These are phyloP conservation scores for Penicillium concentricum DNA, from an alignment of 2,329 filamentous ascomycete genomes.

Conservation along the genomic window DNA sequence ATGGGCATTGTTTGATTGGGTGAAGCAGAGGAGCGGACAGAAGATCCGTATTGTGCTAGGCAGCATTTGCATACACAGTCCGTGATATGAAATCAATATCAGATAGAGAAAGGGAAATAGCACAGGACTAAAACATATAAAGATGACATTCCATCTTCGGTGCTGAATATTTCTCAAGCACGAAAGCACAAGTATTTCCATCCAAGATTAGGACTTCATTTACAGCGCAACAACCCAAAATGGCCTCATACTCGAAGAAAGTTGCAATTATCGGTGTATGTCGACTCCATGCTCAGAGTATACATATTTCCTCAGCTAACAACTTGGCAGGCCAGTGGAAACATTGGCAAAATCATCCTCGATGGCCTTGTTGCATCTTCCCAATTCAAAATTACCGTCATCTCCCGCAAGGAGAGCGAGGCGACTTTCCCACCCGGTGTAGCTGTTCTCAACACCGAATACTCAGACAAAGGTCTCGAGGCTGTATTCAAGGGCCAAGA, in stretches of 20 bases:
- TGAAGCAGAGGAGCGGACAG: background rate
- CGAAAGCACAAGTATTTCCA: background rate
- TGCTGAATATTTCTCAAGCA: background rate
- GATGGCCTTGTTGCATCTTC: slow-evolving; percentile 13
- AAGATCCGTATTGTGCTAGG: background rate
- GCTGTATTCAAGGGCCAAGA: slow-evolving; percentile 30
- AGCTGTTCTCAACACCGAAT: slow-evolving; percentile 25
- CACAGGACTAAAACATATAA: background rate
- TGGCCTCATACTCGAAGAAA: slow-evolving; percentile 11
- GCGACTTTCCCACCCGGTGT: slow-evolving; percentile 21
- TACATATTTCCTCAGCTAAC: background rate
- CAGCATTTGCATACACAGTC: background rate
- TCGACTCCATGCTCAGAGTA: background rate
- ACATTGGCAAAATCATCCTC: slow-evolving; percentile 25
- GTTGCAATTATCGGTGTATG: slow-evolving; percentile 21
- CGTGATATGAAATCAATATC: background rate
- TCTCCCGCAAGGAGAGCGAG: slow-evolving; percentile 24
- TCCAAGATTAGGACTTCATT: background rate
- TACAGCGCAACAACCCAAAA: background rate
- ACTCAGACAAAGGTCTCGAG: slow-evolving; percentile 23
- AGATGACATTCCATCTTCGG: background rate
- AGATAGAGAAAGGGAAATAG: background rate
- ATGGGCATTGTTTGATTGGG: background rate
- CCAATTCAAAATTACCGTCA: slow-evolving; percentile 23
- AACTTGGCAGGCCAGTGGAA: slow-evolving; percentile 24